Base-by-base conservation (phyloP, 2,329 filamentous ascomycete genomes). In the Botryotinia globosa region DNA sequence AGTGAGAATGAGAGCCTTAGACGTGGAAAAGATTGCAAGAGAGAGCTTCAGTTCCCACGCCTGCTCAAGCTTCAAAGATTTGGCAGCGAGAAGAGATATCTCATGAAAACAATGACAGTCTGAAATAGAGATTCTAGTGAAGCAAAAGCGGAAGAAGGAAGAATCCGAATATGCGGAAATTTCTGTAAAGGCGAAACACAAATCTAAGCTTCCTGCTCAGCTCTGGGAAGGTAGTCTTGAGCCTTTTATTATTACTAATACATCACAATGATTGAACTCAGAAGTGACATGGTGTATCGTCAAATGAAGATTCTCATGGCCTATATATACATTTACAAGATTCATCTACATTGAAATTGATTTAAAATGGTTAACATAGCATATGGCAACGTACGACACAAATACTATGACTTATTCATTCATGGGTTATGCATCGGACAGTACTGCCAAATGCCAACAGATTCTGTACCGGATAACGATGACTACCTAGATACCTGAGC, bases 41-140 rank as follows among this genome's bases (percentile, higher is more conserved):
- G 51, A 16, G 12, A 54, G 25, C 8, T 8, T 29, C 10, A 14
- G 25, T 7, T 7, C 5, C n/a, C 25, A 54, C 10, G 5, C 12
- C 18, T 9, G 8, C 9, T 45, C 7, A 22, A 45, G 2, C 4
- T 48, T 48, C 9, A 7, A 5, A n/a, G 12, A 54, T 7, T 16
- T 16, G 10, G 4, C 4, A 54, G 12, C 1, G 3, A n/a, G 4
- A 61, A 6, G 54, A 12, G 2, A 1, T 8, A 1, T 61, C 16
- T 25, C 3, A 3, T 61, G 2, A 25, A 8, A 2, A 3, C 0
- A 22, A 37, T 16, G 1, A 20, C 6, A 61, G 10, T 10, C 0
- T 6, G 58, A 37, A 1, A 14, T 6, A 25, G 22, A 16, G 7
- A 3, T 25, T 39, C 32, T 9, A 16, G 58, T 37, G 22, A 25